Evolutionary conservation across 192 early-diverging fungal species (phyloP), one percentile per base, ranked within the genome.

Genomic region (Chytriomyces confervae): DNA sequence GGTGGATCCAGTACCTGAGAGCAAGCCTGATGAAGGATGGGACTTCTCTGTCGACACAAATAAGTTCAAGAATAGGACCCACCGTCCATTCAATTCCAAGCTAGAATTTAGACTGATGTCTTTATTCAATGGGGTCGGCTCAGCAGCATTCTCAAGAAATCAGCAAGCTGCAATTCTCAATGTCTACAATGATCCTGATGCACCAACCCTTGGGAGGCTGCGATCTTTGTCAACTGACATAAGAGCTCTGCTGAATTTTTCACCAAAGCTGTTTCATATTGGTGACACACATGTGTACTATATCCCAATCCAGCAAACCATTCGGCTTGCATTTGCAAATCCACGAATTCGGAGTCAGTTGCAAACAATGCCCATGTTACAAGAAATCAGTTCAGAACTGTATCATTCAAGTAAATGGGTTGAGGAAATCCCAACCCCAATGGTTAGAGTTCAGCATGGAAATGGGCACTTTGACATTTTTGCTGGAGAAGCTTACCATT

Each of bases 281-380:
- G 11, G 7, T 13, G 36, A 46, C 10, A 46, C 16, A 16, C 36
- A 7, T 16, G 11, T 46, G 43, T 67, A 13, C 36, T 67, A 67
- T 67, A 7, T 67, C 36, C 36, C 24, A 45, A 67, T 67, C 29
- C 10, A 9, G 20, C 9, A 7, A 46, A 11, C 43, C 9, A 29
- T 67, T 46, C 3, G 10, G 10, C 66, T 67, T 67, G 36, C 45
- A 45, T 67, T 67, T 46, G 66, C 66, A 7, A 67, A 67, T 46
- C 66, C 66, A 16, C 66, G 66, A 2, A 67, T 45, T 45, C 20
- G 66, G 4, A 11, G 9, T 9, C 20, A 45, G 20, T 6, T 67
- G 1, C 24, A 46, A 0, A 6, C 10, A 2, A 10, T 67, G 7
- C 66, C 66, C 36, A 46, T 18, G 20, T 13, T 45, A 7, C 16